These are phyloP conservation scores for Fraxinus baroniana DNA, from an alignment of 305 asterid genomes.

Conservation along the genomic window DNA sequence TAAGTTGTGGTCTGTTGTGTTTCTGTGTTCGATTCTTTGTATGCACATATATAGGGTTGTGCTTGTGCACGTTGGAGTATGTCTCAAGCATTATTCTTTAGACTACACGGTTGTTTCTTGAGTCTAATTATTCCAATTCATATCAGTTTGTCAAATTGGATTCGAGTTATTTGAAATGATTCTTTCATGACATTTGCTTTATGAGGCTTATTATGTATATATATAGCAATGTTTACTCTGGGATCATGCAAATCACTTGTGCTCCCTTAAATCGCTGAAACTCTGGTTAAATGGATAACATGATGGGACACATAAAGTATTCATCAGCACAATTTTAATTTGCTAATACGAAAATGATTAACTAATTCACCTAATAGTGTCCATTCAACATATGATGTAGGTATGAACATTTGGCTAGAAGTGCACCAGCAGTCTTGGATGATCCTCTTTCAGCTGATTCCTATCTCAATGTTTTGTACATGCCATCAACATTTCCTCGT, in stretches of 20 bases:
- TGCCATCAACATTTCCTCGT: conserved; percentile 97
- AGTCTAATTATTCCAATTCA: background rate
- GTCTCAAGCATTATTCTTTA: background rate
- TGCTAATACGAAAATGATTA: conserved; percentile 15
- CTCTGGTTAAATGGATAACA: conserved; percentile 7
- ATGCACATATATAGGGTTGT: background rate
- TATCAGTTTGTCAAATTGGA: background rate
- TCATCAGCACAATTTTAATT: conserved; percentile 9
- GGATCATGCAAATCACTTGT: background rate
- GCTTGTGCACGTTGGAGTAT: background rate
- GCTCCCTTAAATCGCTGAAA: conserved; percentile 14
- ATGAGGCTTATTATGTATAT: background rate
- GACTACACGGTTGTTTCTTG: background rate
- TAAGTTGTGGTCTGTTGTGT: conserved; percentile 3
- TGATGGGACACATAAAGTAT: conserved; percentile 1
- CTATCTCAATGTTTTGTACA: conserved; percentile 89
- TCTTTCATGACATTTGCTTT: background rate
- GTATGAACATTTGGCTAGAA: conserved; percentile 94
- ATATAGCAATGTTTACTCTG: background rate
- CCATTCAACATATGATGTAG: conserved; percentile 42
- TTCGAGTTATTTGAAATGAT: background rate
- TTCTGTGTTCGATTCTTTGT: background rate
- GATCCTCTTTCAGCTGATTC: conserved; percentile 99
- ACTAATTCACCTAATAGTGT: conserved; percentile 22
- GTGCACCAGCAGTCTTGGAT: conserved; percentile 94